phyloP scores from a whole-genome alignment of 768 basidiomycete species.

The Rubroboletus pulcherrimus region DNA sequence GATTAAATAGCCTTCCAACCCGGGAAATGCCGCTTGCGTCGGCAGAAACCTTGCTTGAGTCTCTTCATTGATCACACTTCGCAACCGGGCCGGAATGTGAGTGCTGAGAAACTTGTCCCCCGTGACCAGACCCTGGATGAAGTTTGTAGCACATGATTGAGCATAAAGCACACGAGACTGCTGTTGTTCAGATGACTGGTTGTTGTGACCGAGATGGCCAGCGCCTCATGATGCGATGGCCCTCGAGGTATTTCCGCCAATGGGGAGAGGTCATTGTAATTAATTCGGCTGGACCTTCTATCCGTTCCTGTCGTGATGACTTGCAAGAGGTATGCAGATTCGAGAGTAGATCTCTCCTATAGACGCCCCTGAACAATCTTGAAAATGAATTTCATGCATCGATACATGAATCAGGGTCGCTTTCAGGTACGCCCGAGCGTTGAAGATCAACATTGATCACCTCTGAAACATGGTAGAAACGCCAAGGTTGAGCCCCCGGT shows the following conservation, averaged over 20 bases:
- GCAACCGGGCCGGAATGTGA: not conserved
- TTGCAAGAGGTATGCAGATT: constrained; percentile 13
- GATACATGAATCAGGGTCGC: constrained; percentile 26
- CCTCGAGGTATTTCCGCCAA: constrained; percentile 22
- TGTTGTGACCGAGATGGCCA: not conserved
- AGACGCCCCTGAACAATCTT: constrained; percentile 19
- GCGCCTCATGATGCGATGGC: not conserved
- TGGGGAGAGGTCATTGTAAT: constrained; percentile 2
- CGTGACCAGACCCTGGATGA: not conserved
- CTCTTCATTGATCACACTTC: not conserved
- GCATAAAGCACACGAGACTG: not conserved
- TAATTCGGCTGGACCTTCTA: constrained; percentile 11
- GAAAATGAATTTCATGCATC: constrained; percentile 20
- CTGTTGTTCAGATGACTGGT: not conserved
- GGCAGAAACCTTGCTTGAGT: not conserved
- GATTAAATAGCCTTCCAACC: not conserved
- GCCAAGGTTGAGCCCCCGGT: not conserved
- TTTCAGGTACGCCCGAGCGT: constrained; percentile 14
- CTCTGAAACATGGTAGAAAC: not conserved
- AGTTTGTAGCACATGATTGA: constrained; percentile 1
- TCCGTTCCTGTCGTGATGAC: constrained; percentile 25
- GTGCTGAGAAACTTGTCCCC: constrained; percentile 2
- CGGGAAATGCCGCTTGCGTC: not conserved
- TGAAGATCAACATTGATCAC: constrained; percentile 18
- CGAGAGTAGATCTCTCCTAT: constrained; percentile 15